Evolutionary conservation across 2,329 filamentous ascomycete genomes (phyloP).

Genomic region (Xylariaceae sp.): DNA sequence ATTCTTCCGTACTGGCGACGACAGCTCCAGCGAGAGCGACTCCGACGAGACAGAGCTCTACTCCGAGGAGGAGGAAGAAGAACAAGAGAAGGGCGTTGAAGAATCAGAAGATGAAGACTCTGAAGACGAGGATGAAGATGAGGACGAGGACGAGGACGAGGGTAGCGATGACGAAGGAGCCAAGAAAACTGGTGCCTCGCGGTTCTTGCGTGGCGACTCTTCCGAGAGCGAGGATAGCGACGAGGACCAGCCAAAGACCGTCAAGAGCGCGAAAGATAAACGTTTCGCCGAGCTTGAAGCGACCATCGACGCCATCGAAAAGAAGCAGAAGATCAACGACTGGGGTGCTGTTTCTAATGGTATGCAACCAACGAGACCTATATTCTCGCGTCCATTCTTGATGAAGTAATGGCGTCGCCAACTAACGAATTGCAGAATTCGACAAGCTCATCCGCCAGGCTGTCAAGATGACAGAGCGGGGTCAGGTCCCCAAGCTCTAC

Average conservation of each 20-base stretch:
- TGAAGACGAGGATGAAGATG: slow-evolving; percentile 48
- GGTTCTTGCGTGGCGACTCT: slow-evolving; percentile 75
- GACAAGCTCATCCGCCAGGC: slow-evolving; percentile 91
- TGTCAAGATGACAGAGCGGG: slow-evolving; percentile 69
- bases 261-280: slow-evolving; percentile 99
- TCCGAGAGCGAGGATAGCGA: slow-evolving; percentile 82
- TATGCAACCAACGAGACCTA: slow-evolving; percentile 42
- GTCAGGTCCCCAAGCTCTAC: slow-evolving; percentile 83
- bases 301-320: slow-evolving; percentile 87
- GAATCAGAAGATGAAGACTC: slow-evolving; percentile 50
- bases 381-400: too few species aligned
- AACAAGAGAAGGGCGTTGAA: slow-evolving; percentile 50
- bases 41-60: slow-evolving; percentile 97
- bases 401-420: not conserved
- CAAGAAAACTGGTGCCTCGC: slow-evolving; percentile 66
- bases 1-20: slow-evolving; percentile 89
- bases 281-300: slow-evolving; percentile 87
- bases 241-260: slow-evolving; percentile 76
- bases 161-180: slow-evolving; percentile 61
- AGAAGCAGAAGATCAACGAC: slow-evolving; percentile 95
- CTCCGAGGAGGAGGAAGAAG: slow-evolving; percentile 69
- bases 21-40: slow-evolving; percentile 93
- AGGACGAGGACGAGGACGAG: slow-evolving; percentile 50
- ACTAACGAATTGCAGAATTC: slow-evolving; percentile 61
- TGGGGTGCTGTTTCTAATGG: slow-evolving; percentile 90